phyloP scores from a whole-genome alignment of 164 flowering plant genomes.

The Litsea cubeba region DNA sequence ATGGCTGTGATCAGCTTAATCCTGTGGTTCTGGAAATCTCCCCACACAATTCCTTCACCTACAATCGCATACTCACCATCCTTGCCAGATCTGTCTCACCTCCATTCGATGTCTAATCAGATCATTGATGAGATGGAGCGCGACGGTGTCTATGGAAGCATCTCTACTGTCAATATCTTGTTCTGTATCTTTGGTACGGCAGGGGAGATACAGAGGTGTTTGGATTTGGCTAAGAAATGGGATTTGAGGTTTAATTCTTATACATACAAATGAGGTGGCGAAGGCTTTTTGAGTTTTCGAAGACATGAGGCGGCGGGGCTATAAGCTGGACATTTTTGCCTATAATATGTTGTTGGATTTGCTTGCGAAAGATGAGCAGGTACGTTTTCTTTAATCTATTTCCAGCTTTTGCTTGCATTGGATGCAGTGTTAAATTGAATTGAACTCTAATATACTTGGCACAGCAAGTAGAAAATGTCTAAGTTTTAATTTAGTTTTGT shows the following conservation, averaged over 20 bases:
- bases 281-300: conserved; percentile 46
- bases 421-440: too few relatives aligned
- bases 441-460: too few relatives aligned
- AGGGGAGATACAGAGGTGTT: conserved; percentile 37
- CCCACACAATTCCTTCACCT: conserved; percentile 73
- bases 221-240: conserved; percentile 66
- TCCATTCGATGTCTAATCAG: conserved; percentile 24
- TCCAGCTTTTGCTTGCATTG: too few relatives aligned
- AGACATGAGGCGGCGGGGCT: conserved; percentile 55
- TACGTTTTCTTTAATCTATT: conserved; percentile 7
- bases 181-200: conserved; percentile 50
- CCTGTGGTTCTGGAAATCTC: too few relatives aligned
- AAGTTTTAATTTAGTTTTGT: too few relatives aligned
- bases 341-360: conserved; percentile 86
- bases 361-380: conserved; percentile 68
- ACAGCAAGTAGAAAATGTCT: too few relatives aligned
- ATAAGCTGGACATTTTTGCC: conserved; percentile 56
- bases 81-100: conserved; percentile 42
- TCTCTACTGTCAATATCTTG: conserved; percentile 76
- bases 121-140: conserved; percentile 60
- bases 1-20: too few relatives aligned
- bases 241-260: conserved; percentile 57
- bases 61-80: conserved; percentile 58
- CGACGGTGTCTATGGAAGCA: conserved; percentile 41
- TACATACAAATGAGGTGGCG: conserved; percentile 41